Evolutionary conservation across 1,284 basidiomycete species (phyloP), one percentile per base, ranked within the genome.

Genomic region (Leccinum griseonigrum): DNA sequence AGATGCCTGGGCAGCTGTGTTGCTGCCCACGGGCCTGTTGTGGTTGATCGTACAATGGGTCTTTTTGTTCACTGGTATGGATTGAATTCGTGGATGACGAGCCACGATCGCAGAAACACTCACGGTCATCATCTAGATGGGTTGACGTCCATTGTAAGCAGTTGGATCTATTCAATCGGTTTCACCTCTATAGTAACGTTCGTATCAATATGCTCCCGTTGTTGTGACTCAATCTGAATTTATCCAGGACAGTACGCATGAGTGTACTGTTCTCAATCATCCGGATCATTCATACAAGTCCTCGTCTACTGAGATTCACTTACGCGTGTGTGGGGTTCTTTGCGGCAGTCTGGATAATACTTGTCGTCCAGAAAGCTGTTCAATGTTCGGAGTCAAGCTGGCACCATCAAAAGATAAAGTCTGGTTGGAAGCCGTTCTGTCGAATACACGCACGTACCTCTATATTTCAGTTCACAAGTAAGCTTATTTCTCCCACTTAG

Each of bases 181-280:
- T 69, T 60, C 36, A 65, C 62, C 3, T 57, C 13, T 18, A 61
- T 67, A 34, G 11, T 62, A 16, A 65, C 46, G 66, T 69, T 34
- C 28, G 62, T 61, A 8, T 46, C n/a, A 4, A 31, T 11, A 29
- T 5, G 2, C 16, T n/a, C 56, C 9, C 11, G 1, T 34, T 29
- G 13, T 31, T 1, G 10, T 9, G 8, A 32, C 3, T 32, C 11
- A 1, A 18, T 3, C 57, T 68, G 26, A 62, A 22, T n/a, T 9
- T 34, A 16, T 55, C 9, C 53, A 67, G 66, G 60, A n/a, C 61
- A 29, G 62, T 54, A 13, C 66, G 60, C 58, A 64, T 66, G 66
- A 68, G 66, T 28, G 22, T 68, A 16, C 52, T 68, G 22, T 68
- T 68, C 36, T 69, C 67, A 6, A 65, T 69, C 43, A 67, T 68